Percentiles rank a stretch among this genome's conserved stretches.
These are phyloP conservation scores for Alternaria brassicicola DNA, from an alignment of 2,329 filamentous ascomycete species.

Conservation along the genomic window DNA sequence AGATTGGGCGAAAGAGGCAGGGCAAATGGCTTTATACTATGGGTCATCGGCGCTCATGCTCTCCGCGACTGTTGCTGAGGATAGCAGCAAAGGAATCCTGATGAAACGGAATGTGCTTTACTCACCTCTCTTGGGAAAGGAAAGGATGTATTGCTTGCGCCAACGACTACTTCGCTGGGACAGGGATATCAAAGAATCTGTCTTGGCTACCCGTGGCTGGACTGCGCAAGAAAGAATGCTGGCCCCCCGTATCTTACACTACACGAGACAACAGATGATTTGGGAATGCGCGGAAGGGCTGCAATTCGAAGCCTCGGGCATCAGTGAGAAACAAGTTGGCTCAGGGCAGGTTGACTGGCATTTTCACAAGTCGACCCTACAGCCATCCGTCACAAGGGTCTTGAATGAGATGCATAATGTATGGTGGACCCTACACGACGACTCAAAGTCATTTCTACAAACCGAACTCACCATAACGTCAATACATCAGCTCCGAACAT, in stretches of 20 bases:
- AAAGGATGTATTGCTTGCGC: neutral
- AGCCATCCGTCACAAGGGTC: neutral
- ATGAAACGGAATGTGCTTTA: neutral
- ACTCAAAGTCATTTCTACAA: no score
- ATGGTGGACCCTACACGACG: no score
- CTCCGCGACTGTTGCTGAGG: neutral
- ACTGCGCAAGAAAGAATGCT: neutral
- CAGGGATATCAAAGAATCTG: neutral
- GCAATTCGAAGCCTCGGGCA: neutral
- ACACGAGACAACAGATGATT: neutral
- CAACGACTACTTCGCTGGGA: neutral
- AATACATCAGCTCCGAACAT: neutral
- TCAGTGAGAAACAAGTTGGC: no score
- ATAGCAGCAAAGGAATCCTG: neutral
- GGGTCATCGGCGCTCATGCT: neutral
- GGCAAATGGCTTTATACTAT: neutral
- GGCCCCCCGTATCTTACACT: neutral
- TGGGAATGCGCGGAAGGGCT: neutral
- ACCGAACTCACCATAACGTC: neutral
- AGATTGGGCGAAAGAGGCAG: neutral
- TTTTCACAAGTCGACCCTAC: no score
- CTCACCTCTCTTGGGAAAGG: neutral
- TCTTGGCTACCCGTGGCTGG: neutral
- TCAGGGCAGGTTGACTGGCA: no score
- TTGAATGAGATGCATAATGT: no score